Percentiles rank a stretch among this genome's conserved stretches.
Conservation (phyloP, 139 green algal species). For the Chlamydomonas sp. region DNA sequence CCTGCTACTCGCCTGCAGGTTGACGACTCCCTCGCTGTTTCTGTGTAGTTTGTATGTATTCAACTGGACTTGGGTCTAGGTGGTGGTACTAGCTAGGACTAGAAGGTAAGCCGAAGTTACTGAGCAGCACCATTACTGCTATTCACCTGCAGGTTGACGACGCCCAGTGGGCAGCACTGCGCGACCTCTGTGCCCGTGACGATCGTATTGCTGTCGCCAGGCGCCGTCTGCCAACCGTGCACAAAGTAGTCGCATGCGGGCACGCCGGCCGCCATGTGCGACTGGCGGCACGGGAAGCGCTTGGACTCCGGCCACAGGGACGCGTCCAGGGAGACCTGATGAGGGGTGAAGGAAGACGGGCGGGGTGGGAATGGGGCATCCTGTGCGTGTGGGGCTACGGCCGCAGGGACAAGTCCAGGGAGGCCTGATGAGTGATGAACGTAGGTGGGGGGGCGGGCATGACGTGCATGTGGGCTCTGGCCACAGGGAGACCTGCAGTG, state of each 20-base stretch:
- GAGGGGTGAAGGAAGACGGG: conserved; percentile 20
- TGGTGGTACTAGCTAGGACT: no score
- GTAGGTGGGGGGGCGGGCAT: no score
- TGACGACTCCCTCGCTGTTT: no score
- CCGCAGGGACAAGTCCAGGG: no score
- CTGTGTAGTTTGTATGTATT: no score
- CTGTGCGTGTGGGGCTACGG: no score
- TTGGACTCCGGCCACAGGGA: conserved; percentile 17
- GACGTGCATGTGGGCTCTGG: no score
- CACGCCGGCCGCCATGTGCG: conserved; percentile 7
- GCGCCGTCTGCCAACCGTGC: conserved; percentile 27
- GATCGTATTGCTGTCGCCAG: neutral
- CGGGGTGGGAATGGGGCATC: neutral
- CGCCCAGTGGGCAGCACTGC: conserved; percentile 8
- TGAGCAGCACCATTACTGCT: conserved; percentile 2
- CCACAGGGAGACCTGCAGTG: no score
- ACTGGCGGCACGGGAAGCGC: conserved; percentile 24
- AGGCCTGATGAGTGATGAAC: no score
- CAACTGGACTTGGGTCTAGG: no score
- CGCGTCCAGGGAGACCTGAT: conserved; percentile 16
- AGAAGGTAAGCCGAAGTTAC: no score
- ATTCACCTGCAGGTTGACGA: neutral
- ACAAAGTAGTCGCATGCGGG: conserved; percentile 35
- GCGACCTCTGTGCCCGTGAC: neutral
- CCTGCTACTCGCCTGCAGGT: no score